Base-by-base conservation (phyloP, 2,329 filamentous ascomycete genomes). In the Colletotrichum godetiae region DNA sequence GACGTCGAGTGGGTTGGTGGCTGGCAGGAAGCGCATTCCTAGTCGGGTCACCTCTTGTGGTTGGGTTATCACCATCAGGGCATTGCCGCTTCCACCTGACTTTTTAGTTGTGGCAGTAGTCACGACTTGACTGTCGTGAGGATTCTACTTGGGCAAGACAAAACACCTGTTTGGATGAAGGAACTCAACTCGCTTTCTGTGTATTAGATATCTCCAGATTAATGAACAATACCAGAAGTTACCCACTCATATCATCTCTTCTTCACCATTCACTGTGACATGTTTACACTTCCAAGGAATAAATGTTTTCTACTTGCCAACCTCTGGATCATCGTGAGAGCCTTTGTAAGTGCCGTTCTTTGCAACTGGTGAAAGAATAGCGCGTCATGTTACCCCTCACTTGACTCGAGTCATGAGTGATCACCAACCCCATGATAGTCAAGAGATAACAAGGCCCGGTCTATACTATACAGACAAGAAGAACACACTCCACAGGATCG, bases 1-100 rank as follows among this genome's bases (percentile, higher is more conserved):
- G 93, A 96, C 80, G 86, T 95, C 87, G 95, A 97, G 91, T 97
- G 96, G 92, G 94, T 98, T 91, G 95, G 95, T 88, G 94, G 94
- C 86, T 97, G 94, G 91, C 92, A 94, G 83, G 91, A 92, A 78
- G 83, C 83, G 80, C 82, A 84, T 76, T 86, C 82, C 78, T 83
- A 76, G 71, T 69, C 79, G 74, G 42, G 76, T 82, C 81, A 86
- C 82, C 90, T 90, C 89, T 91, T 91, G 89, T 92, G 86, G 89
- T 89, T 89, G 83, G 81, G 85, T 84, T 84, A 83, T 80, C 79
- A 76, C 64, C 68, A 46, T n/a, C 58, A 59, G 66, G 55, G 13
- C 49, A 19, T 46, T n/a, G 70, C 56, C 67, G 11, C 22, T 52
- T 46, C 11, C 10, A 15, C 46, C 64, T 24, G 42, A 24, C 53